Evolutionary conservation across 345 rosid species (phyloP), one percentile per base, ranked within the genome.

Genomic region (Bretschneidera sinensis): DNA sequence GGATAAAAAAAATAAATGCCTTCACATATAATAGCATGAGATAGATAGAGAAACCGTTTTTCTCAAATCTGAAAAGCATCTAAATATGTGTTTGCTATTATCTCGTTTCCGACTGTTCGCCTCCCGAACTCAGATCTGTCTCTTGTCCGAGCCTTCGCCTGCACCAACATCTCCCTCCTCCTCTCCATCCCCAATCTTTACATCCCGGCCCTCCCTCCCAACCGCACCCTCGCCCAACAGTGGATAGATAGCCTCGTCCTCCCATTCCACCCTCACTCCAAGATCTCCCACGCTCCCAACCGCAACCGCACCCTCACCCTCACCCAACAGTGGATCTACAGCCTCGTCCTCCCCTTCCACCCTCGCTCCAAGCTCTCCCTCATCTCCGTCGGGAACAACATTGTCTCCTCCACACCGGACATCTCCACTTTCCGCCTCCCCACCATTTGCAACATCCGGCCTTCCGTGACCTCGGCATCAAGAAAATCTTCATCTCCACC

Each of bases 371-470:
- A n/a, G n/a, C n/a, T n/a, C n/a, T n/a, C 92, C 0, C 63, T 88
- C 16, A 87, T 92, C 67, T 89, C 97, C 21, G 89, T 92, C 55
- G 98, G 98, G 2, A 81, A 85, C 73, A 88, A 79, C 66, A 77
- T 71, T 23, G 72, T 85, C 31, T 80, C 81, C 0, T 65, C 62
- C 59, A 43, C 78, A 11, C 66, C 90, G 9, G 76, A 79, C 15
- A 61, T 76, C 34, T 39, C 81, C 0, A 82, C 76, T 21, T 82
- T 66, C 64, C 74, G 89, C 52, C 76, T 92, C 59, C 91, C 88
- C 0, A 95, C 97, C 20, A 76, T 89, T 71, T 67, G 77, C 51
- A 87, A 89, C 64, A 51, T 92, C 54, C 74, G 76, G 80, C 92
- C 1, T 79, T 92, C 13, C 71, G 54, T 0, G 92, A 83, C 57